A percentile compares a stretch with the other conserved stretches of the same genome.
phyloP scores from a whole-genome alignment of 768 basidiomycete genomes.

The Tephrocybe sp. region DNA sequence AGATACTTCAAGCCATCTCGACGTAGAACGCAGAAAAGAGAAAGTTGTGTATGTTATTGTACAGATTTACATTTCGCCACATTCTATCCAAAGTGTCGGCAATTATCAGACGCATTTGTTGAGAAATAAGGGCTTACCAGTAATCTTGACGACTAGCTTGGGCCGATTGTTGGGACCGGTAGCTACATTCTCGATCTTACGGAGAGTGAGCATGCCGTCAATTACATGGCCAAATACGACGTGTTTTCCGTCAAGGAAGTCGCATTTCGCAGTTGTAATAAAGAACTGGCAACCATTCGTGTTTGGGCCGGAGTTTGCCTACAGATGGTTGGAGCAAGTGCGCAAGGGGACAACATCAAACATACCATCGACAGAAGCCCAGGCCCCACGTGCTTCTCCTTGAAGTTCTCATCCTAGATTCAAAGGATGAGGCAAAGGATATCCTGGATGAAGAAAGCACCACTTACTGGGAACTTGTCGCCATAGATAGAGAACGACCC shows the following conservation, averaged over 20 bases:
- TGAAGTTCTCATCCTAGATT: constrained; percentile 89
- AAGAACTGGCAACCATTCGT: constrained; percentile 99
- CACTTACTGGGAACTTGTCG: constrained; percentile 81
- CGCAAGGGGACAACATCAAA: constrained; percentile 1
- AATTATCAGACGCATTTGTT: too few species aligned
- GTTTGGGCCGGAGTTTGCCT: constrained; percentile 95
- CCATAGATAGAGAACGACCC: constrained; percentile 98
- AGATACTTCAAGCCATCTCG: not conserved
- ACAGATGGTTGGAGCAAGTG: not conserved
- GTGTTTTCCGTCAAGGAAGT: constrained; percentile 94
- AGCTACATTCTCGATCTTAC: constrained; percentile 95
- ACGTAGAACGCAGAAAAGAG: too few species aligned
- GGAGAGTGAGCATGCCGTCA: constrained; percentile 91
- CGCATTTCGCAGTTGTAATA: constrained; percentile 92
- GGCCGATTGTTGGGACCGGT: constrained; percentile 90
- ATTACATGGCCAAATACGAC: constrained; percentile 91
- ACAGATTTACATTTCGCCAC: constrained; percentile 54
- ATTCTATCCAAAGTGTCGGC: constrained; percentile 24
- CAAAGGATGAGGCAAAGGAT: not conserved
- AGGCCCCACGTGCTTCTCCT: constrained; percentile 82
- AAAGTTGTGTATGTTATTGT: too few species aligned
- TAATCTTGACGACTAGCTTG: constrained; percentile 85
- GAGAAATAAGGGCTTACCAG: constrained; percentile 44
- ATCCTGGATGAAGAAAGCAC: not conserved
- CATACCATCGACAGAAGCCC: constrained; percentile 90